Evolutionary conservation across 2,329 filamentous ascomycete genomes (phyloP), one percentile per base, ranked within the genome.

Genomic region (Aspergillaceae sp.): DNA sequence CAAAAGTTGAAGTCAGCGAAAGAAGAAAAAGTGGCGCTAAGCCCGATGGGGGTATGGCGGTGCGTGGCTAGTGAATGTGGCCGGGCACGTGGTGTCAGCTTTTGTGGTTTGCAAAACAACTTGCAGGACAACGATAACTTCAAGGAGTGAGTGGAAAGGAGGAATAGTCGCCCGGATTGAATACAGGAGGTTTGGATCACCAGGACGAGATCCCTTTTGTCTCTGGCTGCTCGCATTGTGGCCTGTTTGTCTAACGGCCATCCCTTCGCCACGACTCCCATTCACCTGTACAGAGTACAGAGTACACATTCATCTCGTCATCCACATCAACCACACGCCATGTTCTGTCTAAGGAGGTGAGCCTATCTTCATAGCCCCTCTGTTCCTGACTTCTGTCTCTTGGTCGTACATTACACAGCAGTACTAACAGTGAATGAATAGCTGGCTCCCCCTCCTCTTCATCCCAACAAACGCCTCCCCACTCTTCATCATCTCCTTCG

Each of bases 391-490:
- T 19, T 2, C 19, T 19, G 19, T 19, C 19, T 19, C 19, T 2
- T 19, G 19, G 19, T 1, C 2, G 19, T 19, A 19, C 19, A 19
- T 19, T 19, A 19, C 19, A 19, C 19, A 19, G 19, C 19, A 19
- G 9, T 35, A 28, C 30, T 42, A 10, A 42, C 9, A 28, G 7
- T 27, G 19, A 30, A 26, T 10, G 2, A 19, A 42, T 26, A 91
- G 86, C 69, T 91, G 86, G 84, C 79, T 92, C 43, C 87, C 87
- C 29, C 82, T 92, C 57, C 86, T 92, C 65, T 90, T 92, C 70
- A 89, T 92, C 57, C 87, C 87, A 44, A 87, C 87, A 49, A 89
- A 90, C 66, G 85, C 87, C 56, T 89, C 86, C 48, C 87, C 87
- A 28, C 78, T 86, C 60, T 90, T 91, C 73, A 87, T 92, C 65